phyloP scores from a whole-genome alignment of 2,329 filamentous ascomycete species.

The Raffaelea deltoideospora region DNA sequence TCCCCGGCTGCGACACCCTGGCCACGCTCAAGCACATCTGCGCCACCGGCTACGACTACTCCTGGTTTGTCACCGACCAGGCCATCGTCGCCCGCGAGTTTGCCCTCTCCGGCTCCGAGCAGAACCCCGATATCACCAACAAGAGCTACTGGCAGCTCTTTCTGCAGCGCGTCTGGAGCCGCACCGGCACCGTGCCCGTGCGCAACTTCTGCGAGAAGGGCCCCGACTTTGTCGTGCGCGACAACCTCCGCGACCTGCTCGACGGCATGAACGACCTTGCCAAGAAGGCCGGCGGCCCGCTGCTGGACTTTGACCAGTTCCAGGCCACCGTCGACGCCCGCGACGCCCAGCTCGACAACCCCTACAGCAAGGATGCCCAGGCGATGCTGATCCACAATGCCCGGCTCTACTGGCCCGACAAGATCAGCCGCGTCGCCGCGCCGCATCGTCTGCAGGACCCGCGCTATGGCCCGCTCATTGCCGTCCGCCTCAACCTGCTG shows the following conservation, averaged over 20 bases:
- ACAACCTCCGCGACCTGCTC: slow-evolving; percentile 39
- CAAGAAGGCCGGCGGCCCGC: slow-evolving; percentile 26
- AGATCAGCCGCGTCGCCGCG: slow-evolving; percentile 31
- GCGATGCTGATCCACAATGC: slow-evolving; percentile 46
- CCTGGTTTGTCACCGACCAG: slow-evolving; percentile 46
- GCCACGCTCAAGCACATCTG: slow-evolving; percentile 44
- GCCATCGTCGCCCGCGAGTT: slow-evolving; percentile 46
- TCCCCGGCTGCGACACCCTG: slow-evolving; percentile 41
- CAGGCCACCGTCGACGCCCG: slow-evolving; percentile 33
- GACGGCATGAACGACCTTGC: slow-evolving; percentile 43
- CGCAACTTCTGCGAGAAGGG: slow-evolving; percentile 45
- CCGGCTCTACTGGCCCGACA: slow-evolving; percentile 39
- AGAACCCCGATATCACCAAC: slow-evolving; percentile 44
- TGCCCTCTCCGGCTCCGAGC: slow-evolving; percentile 45
- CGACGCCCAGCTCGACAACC: slow-evolving; percentile 40
- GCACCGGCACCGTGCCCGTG: slow-evolving; percentile 36
- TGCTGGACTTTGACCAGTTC: slow-evolving; percentile 28
- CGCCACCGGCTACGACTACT: slow-evolving; percentile 45
- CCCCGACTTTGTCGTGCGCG: slow-evolving; percentile 42
- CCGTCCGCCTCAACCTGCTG: slow-evolving; percentile 43
- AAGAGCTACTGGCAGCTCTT: slow-evolving; percentile 41
- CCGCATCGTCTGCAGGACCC: slow-evolving; percentile 39
- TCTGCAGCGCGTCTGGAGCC: slow-evolving; percentile 31
- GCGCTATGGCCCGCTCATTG: slow-evolving; percentile 41
- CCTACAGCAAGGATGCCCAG: slow-evolving; percentile 44